phyloP scores from a whole-genome alignment of 2,329 filamentous ascomycete species.

The Scedosporium apiospermum region DNA sequence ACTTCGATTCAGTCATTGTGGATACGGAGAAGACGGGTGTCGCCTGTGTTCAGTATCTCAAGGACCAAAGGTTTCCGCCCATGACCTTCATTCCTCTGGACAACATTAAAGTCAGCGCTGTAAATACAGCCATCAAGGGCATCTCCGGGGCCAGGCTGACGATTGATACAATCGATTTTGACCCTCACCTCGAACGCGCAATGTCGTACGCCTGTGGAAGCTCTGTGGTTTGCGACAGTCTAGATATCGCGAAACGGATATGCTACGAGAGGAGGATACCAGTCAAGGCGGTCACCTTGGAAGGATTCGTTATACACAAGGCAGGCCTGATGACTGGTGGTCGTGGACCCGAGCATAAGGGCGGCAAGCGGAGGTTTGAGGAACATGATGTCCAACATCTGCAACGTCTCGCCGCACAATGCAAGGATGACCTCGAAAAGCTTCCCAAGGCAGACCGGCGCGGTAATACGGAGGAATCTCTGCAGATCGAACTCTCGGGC shows the following conservation, averaged over 20 bases:
- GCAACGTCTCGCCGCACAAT: slow-evolving; percentile 64
- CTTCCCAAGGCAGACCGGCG: slow-evolving; percentile 72
- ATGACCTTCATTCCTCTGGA: slow-evolving; percentile 95
- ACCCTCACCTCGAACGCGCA: slow-evolving; percentile 76
- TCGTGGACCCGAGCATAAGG: slow-evolving; percentile 65
- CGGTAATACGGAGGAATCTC: slow-evolving; percentile 66
- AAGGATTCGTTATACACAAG: slow-evolving; percentile 96
- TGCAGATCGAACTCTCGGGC: slow-evolving; percentile 70
- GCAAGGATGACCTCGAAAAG: slow-evolving; percentile 67
- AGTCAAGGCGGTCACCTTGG: slow-evolving; percentile 88
- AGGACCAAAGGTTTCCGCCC: slow-evolving; percentile 76
- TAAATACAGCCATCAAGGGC: slow-evolving; percentile 85
- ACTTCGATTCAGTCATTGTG: slow-evolving; percentile 91
- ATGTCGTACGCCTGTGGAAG: slow-evolving; percentile 94
- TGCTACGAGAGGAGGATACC: slow-evolving; percentile 78
- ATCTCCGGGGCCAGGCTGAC: slow-evolving; percentile 79
- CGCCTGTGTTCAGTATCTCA: slow-evolving; percentile 89
- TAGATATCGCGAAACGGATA: slow-evolving; percentile 79
- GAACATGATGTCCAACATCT: slow-evolving; percentile 82
- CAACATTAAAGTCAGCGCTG: slow-evolving; percentile 89
- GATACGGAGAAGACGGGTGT: slow-evolving; percentile 91
- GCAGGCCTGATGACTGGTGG: slow-evolving; percentile 95
- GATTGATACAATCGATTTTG: slow-evolving; percentile 94
- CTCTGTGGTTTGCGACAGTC: slow-evolving; percentile 84
- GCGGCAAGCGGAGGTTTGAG: slow-evolving; percentile 74